Percentiles rank a stretch among this genome's conserved stretches.
Conservation (phyloP, 805 yeast species). For the Candida yuanshanica region DNA sequence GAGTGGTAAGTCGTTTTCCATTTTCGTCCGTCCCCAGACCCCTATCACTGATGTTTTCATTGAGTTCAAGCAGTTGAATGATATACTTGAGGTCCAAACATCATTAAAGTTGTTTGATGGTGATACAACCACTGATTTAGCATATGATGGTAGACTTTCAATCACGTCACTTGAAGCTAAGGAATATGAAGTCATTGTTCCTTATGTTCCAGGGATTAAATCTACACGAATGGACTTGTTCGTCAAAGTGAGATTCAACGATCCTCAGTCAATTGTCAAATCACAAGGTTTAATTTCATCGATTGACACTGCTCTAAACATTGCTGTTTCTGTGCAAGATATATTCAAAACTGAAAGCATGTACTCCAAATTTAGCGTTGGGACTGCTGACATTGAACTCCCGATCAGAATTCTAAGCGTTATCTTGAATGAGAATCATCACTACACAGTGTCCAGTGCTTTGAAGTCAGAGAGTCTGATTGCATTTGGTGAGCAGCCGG, state of each 20-base stretch:
- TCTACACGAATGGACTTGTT: conserved; percentile 7
- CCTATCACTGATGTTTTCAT: conserved; percentile 5
- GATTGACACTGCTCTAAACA: conserved; percentile 48
- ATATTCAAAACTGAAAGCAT: conserved; percentile 52
- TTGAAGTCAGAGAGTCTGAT: conserved; percentile 30
- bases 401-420: conserved; percentile 53
- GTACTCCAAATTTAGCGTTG: conserved; percentile 64
- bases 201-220: conserved; percentile 25
- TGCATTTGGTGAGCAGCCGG: conserved; percentile 68
- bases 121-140: conserved; percentile 1
- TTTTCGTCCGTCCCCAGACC: conserved; percentile 9
- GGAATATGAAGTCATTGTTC: conserved; percentile 25
- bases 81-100: conserved; percentile 1
- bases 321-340: conserved; percentile 79
- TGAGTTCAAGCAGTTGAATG: conserved; percentile 6
- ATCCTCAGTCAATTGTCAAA: conserved; percentile 2
- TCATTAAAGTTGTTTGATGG: background rate
- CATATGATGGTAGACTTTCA: background rate
- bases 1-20: conserved; percentile 14
- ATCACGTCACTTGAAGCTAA: conserved; percentile 4
- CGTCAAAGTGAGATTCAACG: conserved; percentile 9
- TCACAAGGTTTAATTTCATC: conserved; percentile 19
- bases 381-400: conserved; percentile 42
- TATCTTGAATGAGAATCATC: conserved; percentile 30
- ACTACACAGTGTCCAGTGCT: conserved; percentile 29